A percentile compares a stretch with the other conserved stretches of the same genome.
Conservation (phyloP, 2,329 filamentous ascomycete species). For the Coniella lustricola region DNA sequence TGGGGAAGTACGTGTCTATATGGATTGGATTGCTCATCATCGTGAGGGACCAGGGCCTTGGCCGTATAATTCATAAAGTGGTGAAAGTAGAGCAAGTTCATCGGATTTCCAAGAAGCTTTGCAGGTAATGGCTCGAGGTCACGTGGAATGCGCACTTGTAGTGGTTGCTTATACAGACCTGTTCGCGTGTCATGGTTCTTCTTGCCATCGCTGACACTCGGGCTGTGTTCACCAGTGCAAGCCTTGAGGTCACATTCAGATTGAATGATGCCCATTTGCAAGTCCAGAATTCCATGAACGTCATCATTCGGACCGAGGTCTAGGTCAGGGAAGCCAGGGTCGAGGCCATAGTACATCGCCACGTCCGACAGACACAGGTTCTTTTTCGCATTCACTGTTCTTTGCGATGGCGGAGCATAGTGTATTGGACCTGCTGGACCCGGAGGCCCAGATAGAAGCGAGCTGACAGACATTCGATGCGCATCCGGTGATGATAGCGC, state of each 20-base stretch:
- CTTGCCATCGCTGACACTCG: background rate
- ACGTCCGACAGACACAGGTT: conserved; percentile 22
- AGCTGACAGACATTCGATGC: conserved; percentile 55
- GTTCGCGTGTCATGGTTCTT: conserved; percentile 28
- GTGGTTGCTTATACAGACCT: conserved; percentile 64
- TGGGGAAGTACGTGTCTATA: conserved; percentile 43
- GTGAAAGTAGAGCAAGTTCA: conserved; percentile 66
- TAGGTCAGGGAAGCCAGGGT: conserved; percentile 61
- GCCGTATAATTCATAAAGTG: conserved; percentile 75
- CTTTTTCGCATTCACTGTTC: conserved; percentile 13
- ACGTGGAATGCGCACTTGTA: conserved; percentile 50
- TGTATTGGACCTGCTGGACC: conserved; percentile 22
- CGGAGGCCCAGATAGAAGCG: conserved; percentile 49
- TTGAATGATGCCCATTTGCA: conserved; percentile 22
- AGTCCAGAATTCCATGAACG: conserved; percentile 46
- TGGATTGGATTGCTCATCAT: conserved; percentile 46
- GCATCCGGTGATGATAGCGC: conserved; percentile 19
- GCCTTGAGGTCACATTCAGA: background rate
- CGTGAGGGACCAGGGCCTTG: conserved; percentile 45
- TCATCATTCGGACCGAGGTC: conserved; percentile 70
- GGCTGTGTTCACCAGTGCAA: background rate
- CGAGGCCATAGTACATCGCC: conserved; percentile 58
- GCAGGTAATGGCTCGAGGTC: conserved; percentile 41
- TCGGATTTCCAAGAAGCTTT: conserved; percentile 61
- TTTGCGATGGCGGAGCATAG: conserved; percentile 14